phyloP scores from a whole-genome alignment of 202 grass and related monocot species.

The Dendrocalamus latiflorus region DNA sequence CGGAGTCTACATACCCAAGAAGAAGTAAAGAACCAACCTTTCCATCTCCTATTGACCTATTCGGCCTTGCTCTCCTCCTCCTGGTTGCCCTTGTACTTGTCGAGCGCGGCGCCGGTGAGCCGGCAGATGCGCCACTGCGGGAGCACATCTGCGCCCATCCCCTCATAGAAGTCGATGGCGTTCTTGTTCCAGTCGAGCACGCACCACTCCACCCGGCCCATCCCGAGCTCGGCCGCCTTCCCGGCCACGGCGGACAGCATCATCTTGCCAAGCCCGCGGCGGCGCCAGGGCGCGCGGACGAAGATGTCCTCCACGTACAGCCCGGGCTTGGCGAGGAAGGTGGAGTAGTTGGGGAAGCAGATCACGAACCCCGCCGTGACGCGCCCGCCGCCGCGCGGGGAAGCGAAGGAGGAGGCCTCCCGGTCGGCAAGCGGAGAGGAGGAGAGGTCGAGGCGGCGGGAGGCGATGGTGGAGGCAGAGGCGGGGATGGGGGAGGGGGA shows the following conservation, averaged over 20 bases:
- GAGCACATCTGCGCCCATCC: too few species aligned
- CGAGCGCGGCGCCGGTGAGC: constrained; percentile 50
- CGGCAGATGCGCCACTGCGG: constrained; percentile 85
- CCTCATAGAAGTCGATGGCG: constrained; percentile 88
- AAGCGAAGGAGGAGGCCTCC: constrained; percentile 43
- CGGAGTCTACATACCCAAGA: neutral
- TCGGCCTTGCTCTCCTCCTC: constrained; percentile 14
- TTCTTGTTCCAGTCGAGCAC: constrained; percentile 87
- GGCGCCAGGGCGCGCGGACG: constrained; percentile 76
- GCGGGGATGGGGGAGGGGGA: constrained; percentile 10
- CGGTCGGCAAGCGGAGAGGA: constrained; percentile 30
- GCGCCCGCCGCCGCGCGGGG: constrained; percentile 25
- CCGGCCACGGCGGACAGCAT: constrained; percentile 72
- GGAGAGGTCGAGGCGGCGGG: constrained; percentile 35
- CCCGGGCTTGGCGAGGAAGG: constrained; percentile 63
- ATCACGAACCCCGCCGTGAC: constrained; percentile 54
- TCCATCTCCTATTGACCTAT: neutral
- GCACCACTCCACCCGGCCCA: constrained; percentile 86
- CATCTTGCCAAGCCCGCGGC: constrained; percentile 69
- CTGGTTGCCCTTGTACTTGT: constrained; percentile 46
- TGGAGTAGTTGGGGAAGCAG: constrained; percentile 74
- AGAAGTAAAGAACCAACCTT: too few species aligned
- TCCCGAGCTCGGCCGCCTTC: constrained; percentile 59
- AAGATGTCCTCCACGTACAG: constrained; percentile 73
- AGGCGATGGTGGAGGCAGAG: constrained; percentile 15